A percentile compares a stretch with the other conserved stretches of the same genome.
Evolutionary conservation across 2,329 filamentous ascomycete genomes (phyloP).

Genomic region (Dothideomycetes sp.): DNA sequence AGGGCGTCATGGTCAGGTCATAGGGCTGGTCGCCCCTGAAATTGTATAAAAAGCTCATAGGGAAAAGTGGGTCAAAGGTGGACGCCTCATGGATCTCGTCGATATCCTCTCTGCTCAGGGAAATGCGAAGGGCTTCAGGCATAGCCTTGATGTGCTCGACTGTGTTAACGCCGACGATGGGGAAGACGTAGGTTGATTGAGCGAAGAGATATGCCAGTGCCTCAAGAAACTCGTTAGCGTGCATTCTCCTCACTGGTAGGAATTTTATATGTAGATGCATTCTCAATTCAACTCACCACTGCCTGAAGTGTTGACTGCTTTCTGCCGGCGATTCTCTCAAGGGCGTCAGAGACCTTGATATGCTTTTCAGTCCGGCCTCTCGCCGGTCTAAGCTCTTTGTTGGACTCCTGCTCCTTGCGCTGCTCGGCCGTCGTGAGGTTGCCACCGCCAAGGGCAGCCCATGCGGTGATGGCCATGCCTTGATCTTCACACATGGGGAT

Average conservation of each 20-base stretch:
- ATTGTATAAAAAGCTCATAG: background rate
- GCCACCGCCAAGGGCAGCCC: constrained; percentile 20
- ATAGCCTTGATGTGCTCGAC: constrained; percentile 10
- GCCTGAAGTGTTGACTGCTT: constrained; percentile 30
- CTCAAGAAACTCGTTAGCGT: background rate
- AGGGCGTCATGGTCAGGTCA: background rate
- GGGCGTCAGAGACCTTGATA: constrained; percentile 37
- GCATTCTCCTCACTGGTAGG: too few relatives aligned
- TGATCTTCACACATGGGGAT: constrained; percentile 53
- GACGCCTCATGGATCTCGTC: constrained; percentile 9
- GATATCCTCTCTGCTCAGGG: constrained; percentile 9
- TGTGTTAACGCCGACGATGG: constrained; percentile 11
- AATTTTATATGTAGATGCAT: too few relatives aligned
- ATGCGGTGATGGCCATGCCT: constrained; percentile 45
- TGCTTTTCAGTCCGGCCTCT: constrained; percentile 31
- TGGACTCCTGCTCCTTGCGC: constrained; percentile 27
- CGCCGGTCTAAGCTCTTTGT: constrained; percentile 8
- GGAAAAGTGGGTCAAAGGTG: constrained; percentile 10
- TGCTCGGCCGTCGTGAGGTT: constrained; percentile 25
- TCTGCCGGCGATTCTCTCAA: constrained; percentile 44
- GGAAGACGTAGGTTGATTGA: constrained; percentile 11
- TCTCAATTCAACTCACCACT: background rate
- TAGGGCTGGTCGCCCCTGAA: background rate
- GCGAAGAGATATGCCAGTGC: constrained; percentile 10
- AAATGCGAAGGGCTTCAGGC: constrained; percentile 5